Evolutionary conservation across 805 yeast species (phyloP).

Genomic region (Cyberlindnera bimundalis): DNA sequence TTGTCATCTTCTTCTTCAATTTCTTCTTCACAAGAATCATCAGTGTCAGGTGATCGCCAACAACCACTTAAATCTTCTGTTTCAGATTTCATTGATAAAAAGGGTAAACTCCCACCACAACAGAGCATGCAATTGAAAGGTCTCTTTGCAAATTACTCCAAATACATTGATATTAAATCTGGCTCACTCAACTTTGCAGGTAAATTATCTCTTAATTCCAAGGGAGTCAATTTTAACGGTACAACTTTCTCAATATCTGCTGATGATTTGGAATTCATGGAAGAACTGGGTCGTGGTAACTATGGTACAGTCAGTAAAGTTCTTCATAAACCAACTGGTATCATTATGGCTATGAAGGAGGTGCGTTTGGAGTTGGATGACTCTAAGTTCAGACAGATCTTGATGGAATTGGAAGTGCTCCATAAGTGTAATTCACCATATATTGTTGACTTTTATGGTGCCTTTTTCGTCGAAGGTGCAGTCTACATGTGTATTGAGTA

Average conservation of each 20-base stretch:
- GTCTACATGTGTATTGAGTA: constrained; percentile 98
- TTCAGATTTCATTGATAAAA: constrained; percentile 25
- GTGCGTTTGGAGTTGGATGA: constrained; percentile 92
- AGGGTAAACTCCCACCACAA: constrained; percentile 23
- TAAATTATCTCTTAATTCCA: constrained; percentile 85
- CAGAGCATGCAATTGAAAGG: constrained; percentile 42
- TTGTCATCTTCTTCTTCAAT: constrained; percentile 2
- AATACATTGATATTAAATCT: constrained; percentile 86
- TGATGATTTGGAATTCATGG: constrained; percentile 78
- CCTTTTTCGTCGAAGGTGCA: constrained; percentile 95
- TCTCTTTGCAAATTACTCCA: constrained; percentile 77
- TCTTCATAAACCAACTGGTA: constrained; percentile 86
- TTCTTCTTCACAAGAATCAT: too few relatives aligned
- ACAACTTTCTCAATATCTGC: constrained; percentile 80
- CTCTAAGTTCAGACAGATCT: constrained; percentile 85
- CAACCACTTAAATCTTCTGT: constrained; percentile 15
- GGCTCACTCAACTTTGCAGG: constrained; percentile 92
- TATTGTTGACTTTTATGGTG: constrained; percentile 96
- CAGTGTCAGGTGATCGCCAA: constrained; percentile 6
- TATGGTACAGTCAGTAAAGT: constrained; percentile 96
- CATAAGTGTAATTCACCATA: constrained; percentile 89
- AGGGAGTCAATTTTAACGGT: constrained; percentile 91
- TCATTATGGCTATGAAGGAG: constrained; percentile 96
- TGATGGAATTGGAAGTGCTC: constrained; percentile 93
- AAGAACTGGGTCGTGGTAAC: constrained; percentile 92